Percentiles rank a stretch among this genome's conserved stretches.
phyloP scores from a whole-genome alignment of 2,329 filamentous ascomycete genomes.

The Cladophialophora bantiana region DNA sequence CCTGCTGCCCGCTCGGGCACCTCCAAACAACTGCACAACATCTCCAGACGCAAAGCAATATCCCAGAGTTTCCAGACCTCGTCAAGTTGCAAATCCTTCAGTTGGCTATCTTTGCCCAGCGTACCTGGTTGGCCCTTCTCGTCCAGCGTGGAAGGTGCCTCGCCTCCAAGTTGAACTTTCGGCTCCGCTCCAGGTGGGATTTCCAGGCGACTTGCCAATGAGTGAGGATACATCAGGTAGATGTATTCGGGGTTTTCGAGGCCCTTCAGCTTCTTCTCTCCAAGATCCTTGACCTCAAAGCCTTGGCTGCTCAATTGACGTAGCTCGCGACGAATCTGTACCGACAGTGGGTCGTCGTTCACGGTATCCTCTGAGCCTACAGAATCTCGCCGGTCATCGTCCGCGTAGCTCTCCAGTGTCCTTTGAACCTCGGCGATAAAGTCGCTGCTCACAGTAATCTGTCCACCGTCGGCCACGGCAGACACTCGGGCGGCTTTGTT shows the following conservation, averaged over 20 bases:
- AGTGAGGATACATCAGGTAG: conserved; percentile 93
- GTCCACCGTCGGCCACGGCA: conserved; percentile 91
- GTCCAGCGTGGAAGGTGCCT: conserved; percentile 42
- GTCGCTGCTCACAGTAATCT: conserved; percentile 95
- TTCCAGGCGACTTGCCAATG: conserved; percentile 73
- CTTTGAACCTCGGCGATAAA: conserved; percentile 96
- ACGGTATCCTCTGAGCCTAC: conserved; percentile 75
- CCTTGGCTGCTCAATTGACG: conserved; percentile 86
- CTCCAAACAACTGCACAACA: conserved; percentile 90
- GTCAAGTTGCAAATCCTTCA: conserved; percentile 78
- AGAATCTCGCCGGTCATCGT: conserved; percentile 75
- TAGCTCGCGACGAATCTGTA: conserved; percentile 84
- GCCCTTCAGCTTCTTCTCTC: conserved; percentile 93
- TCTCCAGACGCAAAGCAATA: conserved; percentile 86
- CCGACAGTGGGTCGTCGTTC: conserved; percentile 75
- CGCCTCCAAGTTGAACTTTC: conserved; percentile 48
- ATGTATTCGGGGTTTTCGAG: conserved; percentile 96
- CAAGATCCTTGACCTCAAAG: conserved; percentile 96
- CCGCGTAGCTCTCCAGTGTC: conserved; percentile 86
- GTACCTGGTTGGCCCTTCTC: conserved; percentile 61
- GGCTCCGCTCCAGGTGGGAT: conserved; percentile 42
- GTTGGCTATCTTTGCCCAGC: conserved; percentile 66
- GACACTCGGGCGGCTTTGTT: conserved; percentile 96
- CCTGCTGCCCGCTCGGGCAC: conserved; percentile 61
- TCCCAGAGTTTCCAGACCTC: conserved; percentile 90